These are phyloP conservation scores for Neospora caninum DNA, from an alignment of 169 alveolate species.

Conservation along the genomic window DNA sequence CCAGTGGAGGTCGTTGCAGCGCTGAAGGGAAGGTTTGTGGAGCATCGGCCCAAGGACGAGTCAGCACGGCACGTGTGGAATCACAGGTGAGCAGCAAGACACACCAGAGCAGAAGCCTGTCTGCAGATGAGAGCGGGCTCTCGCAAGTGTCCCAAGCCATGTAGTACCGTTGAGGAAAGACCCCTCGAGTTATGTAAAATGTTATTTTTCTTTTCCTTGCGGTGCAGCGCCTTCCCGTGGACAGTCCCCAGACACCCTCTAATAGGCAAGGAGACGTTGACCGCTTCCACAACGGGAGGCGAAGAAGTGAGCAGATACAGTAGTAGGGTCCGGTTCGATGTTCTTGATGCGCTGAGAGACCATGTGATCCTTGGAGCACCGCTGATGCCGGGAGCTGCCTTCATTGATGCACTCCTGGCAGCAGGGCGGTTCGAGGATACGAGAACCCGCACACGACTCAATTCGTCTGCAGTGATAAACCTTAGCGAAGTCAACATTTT, in stretches of 20 bases:
- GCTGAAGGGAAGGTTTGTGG: not conserved
- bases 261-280: not conserved
- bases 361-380: conserved; percentile 1
- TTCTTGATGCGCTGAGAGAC: not conserved
- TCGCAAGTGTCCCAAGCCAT: not conserved
- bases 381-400: not conserved
- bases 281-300: not conserved
- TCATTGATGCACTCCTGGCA: not conserved
- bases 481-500: not conserved
- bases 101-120: not conserved
- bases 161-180: not conserved
- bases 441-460: not conserved
- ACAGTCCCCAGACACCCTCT: not conserved
- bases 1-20: not conserved
- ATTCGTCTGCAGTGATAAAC: not conserved
- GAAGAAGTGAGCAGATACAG: not conserved
- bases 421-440: not conserved
- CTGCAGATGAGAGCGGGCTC: not conserved
- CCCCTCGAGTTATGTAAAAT: not conserved
- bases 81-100: not conserved
- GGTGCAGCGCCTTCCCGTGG: conserved; percentile 8
- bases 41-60: not conserved
- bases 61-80: not conserved
- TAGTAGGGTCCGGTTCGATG: not conserved
- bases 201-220: not conserved